phyloP scores from a whole-genome alignment of 441 rosid genomes.

The Euphorbia celastroides region DNA sequence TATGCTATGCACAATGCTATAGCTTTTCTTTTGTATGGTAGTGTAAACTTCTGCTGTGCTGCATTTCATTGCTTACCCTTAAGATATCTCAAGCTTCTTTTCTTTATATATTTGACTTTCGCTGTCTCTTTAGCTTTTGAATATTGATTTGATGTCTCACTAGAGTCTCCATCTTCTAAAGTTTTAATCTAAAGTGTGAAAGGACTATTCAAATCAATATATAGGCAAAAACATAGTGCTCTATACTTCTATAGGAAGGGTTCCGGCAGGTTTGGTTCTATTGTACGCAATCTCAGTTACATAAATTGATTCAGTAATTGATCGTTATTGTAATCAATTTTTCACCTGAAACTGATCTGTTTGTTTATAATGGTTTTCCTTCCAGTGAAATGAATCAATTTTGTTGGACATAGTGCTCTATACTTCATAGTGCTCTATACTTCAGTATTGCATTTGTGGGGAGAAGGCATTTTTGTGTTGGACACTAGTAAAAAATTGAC shows the following conservation, averaged over 20 bases:
- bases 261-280: neutral
- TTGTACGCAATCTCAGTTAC: neutral
- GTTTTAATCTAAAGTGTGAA: neutral
- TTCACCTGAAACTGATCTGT: neutral
- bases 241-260: neutral
- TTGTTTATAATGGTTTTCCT: neutral
- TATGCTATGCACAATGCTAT: neutral
- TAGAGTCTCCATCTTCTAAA: neutral
- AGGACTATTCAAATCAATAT: neutral
- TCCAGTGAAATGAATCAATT: slow-evolving; percentile 2
- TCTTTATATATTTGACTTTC: neutral
- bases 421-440: too few relatives aligned
- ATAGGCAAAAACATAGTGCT: neutral
- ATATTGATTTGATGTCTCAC: neutral
- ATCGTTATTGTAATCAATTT: neutral
- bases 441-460: neutral
- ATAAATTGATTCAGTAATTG: neutral
- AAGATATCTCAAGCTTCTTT: too few relatives aligned
- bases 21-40: neutral
- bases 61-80: neutral
- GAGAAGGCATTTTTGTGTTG: neutral
- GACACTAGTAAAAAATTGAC: neutral
- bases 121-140: neutral
- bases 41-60: neutral
- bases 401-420: too few relatives aligned